Base-by-base conservation (phyloP, 2,329 filamentous ascomycete genomes). In the Monosporascus ibericus region DNA sequence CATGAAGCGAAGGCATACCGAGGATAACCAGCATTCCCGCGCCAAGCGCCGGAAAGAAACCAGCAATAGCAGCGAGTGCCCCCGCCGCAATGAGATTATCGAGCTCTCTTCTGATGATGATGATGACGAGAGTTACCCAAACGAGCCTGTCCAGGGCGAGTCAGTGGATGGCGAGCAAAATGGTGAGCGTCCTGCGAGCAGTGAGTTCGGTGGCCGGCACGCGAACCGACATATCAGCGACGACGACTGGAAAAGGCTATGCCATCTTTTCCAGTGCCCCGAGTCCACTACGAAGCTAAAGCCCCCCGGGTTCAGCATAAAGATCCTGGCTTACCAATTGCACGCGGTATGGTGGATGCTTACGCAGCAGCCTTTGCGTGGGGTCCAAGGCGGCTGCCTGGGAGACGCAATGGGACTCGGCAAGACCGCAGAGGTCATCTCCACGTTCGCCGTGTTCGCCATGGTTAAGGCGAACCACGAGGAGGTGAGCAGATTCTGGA, bases 301-400 rank as follows among this genome's bases (percentile, higher is more conserved):
- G 51, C 51, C 51, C 27, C 38, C 38, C 40, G 51, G 51, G 11
- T 52, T 52, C 30, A 46, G 22, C 24, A 39, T 49, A 42, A 25
- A 49, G 47, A 52, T 52, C 27, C n/a, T 38, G 25, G 47, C 47
- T 30, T 52, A 52, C 27, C 51, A 52, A 40, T 39, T 52, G 36
- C 51, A 52, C 51, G 51, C 37, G 36, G 34, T 52, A 42, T 52
- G 51, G 51, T 52, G 47, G 47, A 49, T 49, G 47, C 39, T 52
- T n/a, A 52, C 47, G 38, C 51, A 52, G 47, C 47, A 49, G 46
- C 51, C 51, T 37, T 37, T 52, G 38, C 51, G 47, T 44, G 25
- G 17, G 47, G 40, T 52, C 37, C 38, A 49, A 39, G 51, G 51
- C 30, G 47, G 51, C 38, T 52, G 51, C 27, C 36, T 52, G 38